Base-by-base conservation (phyloP, 108 stramenopile species). In the Cyclotella atomus region DNA sequence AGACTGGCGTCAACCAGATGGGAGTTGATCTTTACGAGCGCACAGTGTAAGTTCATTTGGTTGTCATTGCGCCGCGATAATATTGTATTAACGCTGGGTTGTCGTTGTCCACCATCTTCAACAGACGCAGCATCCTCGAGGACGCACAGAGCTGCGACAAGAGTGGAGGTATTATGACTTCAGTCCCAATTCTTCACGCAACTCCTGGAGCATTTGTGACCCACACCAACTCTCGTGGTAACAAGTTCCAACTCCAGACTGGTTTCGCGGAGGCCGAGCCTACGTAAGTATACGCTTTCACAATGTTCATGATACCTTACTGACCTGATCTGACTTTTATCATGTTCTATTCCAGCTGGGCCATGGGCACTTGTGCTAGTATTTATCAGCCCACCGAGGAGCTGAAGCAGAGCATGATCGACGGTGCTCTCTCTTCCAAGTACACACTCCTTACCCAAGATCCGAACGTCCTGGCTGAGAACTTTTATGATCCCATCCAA, bases 191-290 rank as follows among this genome's bases (percentile, higher is more conserved):
- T 32, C 64, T 87, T 16, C 87, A 87, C 59, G 87, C 87, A 7
- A 84, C 87, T 59, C 87, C 87, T 41, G 87, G 70, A n/a, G 71
- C 81, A 15, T 87, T 87, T 74, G 69, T 87, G 14, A 59, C 72
- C 0, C 84, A 84, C 66, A 59, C 78, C n/a, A 84, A 84, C 55
- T 65, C 63, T 57, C 73, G 87, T 17, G 59, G 28, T 14, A 80
- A 83, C 56, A 46, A 59, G 8, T 70, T 68, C 19, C 66, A 71
- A 1, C 53, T 87, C 10, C 77, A 63, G 24, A 35, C 35, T 38
- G 59, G 71, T 17, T 84, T 71, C 47, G 34, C 59, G 38, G 43
- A 69, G 56, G 74, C 82, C 20, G 66, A 75, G 19, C 86, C 86
- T 14, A 82, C 86, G 38, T 41, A n/a, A n/a, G n/a, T n/a, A n/a